Conservation (phyloP, 768 basidiomycete species). For the Glaciozyma martinii region DNA sequence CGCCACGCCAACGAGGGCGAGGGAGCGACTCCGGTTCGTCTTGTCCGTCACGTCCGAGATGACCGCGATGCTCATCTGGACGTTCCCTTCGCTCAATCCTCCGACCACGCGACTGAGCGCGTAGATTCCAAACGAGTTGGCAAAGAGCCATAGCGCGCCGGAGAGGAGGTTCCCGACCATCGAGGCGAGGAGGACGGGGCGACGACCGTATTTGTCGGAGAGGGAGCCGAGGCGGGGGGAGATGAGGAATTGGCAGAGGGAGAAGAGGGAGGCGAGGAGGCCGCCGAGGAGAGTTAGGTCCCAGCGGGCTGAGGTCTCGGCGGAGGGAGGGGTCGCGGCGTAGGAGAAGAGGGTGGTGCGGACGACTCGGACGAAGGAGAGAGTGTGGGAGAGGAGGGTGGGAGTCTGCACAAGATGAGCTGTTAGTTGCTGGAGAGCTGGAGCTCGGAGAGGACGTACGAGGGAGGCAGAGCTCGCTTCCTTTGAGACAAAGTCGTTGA, state of each 20-base stretch:
- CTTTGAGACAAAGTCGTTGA: slow-evolving; percentile 48
- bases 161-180: slow-evolving; percentile 69
- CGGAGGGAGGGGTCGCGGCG: slow-evolving; percentile 45
- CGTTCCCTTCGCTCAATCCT: slow-evolving; percentile 92
- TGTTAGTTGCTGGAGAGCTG: not conserved
- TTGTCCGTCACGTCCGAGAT: slow-evolving; percentile 81
- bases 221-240: slow-evolving; percentile 72
- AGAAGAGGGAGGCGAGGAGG: slow-evolving; percentile 86
- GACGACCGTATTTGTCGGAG: slow-evolving; percentile 84
- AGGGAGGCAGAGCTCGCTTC: slow-evolving; percentile 2
- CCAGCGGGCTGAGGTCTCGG: slow-evolving; percentile 45
- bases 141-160: slow-evolving; percentile 58
- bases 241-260: slow-evolving; percentile 75
- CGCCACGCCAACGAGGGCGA: slow-evolving; percentile 89
- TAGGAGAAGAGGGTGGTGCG: slow-evolving; percentile 59
- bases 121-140: slow-evolving; percentile 6
- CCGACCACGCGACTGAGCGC: slow-evolving; percentile 74
- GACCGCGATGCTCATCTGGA: slow-evolving; percentile 89
- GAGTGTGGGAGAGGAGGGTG: slow-evolving; percentile 63
- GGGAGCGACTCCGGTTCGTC: slow-evolving; percentile 63
- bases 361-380: slow-evolving; percentile 54
- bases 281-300: slow-evolving; percentile 93
- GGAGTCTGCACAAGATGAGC: slow-evolving; percentile 33
- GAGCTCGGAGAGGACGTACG: slow-evolving; percentile 7
- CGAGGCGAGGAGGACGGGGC: slow-evolving; percentile 65